Conservation (phyloP, 495 filamentous ascomycete species). For the Aspergillus avenaceus region DNA sequence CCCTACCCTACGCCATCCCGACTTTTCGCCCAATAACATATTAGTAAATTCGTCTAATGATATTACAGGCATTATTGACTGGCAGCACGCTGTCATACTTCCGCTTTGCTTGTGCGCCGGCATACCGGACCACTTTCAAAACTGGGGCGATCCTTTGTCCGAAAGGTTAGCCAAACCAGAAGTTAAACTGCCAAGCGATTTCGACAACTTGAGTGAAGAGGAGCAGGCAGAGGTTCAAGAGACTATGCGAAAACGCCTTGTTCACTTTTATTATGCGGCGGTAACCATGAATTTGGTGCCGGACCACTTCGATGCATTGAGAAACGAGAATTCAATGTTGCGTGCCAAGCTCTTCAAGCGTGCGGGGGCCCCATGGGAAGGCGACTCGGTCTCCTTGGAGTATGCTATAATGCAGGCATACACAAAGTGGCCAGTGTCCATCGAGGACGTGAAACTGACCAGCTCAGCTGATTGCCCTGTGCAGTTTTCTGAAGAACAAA, state of each 20-base stretch:
- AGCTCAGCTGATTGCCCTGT: slow-evolving; percentile 14
- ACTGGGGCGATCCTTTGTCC: slow-evolving; percentile 27
- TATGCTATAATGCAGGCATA: slow-evolving; percentile 15
- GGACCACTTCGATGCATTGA: slow-evolving; percentile 24
- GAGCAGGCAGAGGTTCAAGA: slow-evolving; percentile 18
- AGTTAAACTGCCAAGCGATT: slow-evolving; percentile 17
- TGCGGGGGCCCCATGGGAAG: slow-evolving; percentile 20
- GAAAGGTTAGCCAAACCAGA: slow-evolving; percentile 21
- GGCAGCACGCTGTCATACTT: slow-evolving; percentile 27
- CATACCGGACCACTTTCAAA: slow-evolving; percentile 26
- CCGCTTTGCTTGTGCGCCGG: slow-evolving; percentile 27
- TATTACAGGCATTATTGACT: slow-evolving; percentile 30
- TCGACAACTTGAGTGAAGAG: slow-evolving; percentile 9
- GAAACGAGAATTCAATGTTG: slow-evolving; percentile 17
- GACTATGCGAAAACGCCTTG: slow-evolving; percentile 22
- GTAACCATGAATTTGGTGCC: slow-evolving; percentile 21
- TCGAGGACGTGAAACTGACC: slow-evolving; percentile 7
- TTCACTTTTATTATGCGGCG: slow-evolving; percentile 25
- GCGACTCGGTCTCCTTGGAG: slow-evolving; percentile 17
- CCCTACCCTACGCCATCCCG: slow-evolving; percentile 19
- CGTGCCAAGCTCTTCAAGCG: slow-evolving; percentile 22
- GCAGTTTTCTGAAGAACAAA: slow-evolving; percentile 18
- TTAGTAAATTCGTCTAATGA: slow-evolving; percentile 23
- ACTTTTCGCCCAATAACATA: slow-evolving; percentile 27
- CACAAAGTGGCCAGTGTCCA: slow-evolving; percentile 19